Evolutionary conservation across 768 basidiomycete species (phyloP), one percentile per base, ranked within the genome.

Genomic region (Tricholoma bakamatsutake): DNA sequence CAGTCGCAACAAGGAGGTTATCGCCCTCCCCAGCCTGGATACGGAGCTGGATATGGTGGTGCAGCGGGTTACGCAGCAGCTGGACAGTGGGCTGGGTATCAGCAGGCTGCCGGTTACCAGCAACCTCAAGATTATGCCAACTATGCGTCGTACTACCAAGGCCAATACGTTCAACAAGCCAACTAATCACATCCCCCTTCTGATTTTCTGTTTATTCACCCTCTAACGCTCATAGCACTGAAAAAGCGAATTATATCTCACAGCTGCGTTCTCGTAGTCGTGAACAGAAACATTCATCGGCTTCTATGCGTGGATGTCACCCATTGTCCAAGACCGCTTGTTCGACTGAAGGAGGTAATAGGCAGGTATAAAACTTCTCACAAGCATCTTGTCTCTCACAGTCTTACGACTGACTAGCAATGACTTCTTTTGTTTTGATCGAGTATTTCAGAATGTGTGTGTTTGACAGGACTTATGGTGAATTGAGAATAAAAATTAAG

Each of bases 131-230:
- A 90, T 69, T 90, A 91, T 67, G 77, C 83, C 68, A 88, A 83
- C 68, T 93, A 93, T 59, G 87, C 90, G 43, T 81, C 89, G 58
- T 93, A 93, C 70, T 93, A 93, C 71, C 90, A 92, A 76, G 83
- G 81, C 69, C 90, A 91, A 79, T 92, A 91, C 66, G 78, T 85
- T 60, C 89, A 90, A 70, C 84, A 84, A 71, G 67, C 79, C 68
- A 77, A 63, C 64, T 68, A 65, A 67, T 69, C 60, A 53, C 59
- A 59, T 58, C 55, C 56, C 40, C 61, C 51, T 62, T 66, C 61
- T 62, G 61, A 66, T 67, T 63, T 65, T 54, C 52, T 53, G 13
- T 53, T 54, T 65, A 64, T 69, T 69, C 69, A 64, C 67, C 67
- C 64, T 72, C 74, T 76, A 71, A 77, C 77, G 58, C 63, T 67